phyloP scores from a whole-genome alignment of 2,329 filamentous ascomycete genomes.

The Phyllosticta paracitricarpa region DNA sequence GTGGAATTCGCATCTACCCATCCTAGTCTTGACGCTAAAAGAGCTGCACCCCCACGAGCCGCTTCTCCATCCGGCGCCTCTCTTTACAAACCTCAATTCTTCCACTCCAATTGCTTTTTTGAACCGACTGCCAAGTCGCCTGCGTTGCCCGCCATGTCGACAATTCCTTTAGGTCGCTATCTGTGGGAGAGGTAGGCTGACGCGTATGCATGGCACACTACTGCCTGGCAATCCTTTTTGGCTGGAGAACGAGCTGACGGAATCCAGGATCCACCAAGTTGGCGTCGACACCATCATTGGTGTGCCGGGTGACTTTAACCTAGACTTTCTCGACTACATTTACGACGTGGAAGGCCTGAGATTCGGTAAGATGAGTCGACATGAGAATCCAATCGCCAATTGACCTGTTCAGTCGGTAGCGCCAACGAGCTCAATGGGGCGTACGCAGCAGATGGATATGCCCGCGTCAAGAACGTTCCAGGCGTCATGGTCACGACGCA shows the following conservation, averaged over 20 bases:
- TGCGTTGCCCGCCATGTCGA: constrained; percentile 14
- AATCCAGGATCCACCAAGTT: constrained; percentile 28
- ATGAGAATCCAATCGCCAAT: neutral
- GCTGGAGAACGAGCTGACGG: neutral
- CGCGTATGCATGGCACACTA: neutral
- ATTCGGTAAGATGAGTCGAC: constrained; percentile 18
- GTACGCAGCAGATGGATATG: constrained; percentile 50
- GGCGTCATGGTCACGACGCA: constrained; percentile 48
- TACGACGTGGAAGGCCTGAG: constrained; percentile 29
- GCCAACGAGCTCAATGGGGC: constrained; percentile 50
- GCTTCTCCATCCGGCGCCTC: neutral
- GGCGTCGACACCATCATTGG: constrained; percentile 33
- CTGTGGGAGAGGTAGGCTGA: constrained; percentile 27
- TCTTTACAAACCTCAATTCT: neutral
- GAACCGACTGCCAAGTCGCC: neutral
- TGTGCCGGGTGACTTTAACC: constrained; percentile 38
- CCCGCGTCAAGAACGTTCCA: constrained; percentile 38
- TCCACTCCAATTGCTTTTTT: neutral
- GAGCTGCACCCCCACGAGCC: neutral
- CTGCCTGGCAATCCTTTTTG: neutral
- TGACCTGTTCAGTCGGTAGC: constrained; percentile 34
- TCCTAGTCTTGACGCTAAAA: neutral
- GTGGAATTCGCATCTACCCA: neutral
- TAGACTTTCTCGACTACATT: constrained; percentile 35
- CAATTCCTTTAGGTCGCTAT: constrained; percentile 32